Evolutionary conservation across 257 asterid species (phyloP).

Genomic region (Jacaranda mimosifolia): DNA sequence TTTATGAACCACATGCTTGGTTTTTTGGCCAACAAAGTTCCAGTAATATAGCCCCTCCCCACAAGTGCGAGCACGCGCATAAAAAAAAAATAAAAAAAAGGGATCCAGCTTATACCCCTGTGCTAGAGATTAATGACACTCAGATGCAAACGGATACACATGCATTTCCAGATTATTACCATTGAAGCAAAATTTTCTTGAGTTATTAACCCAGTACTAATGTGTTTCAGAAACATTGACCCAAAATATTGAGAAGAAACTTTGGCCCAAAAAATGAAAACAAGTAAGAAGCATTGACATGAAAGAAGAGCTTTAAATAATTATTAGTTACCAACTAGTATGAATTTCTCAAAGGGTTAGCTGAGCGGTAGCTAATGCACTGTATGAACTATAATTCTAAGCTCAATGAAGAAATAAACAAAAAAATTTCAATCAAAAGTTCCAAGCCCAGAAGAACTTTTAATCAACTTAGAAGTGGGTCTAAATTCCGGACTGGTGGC

Average conservation of each 20-base stretch:
- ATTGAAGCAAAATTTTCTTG: neutral
- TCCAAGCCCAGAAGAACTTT: neutral
- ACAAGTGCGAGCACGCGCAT: too few species aligned
- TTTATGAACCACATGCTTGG: slow-evolving; percentile 1
- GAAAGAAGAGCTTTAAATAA: neutral
- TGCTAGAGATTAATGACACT: slow-evolving; percentile 20
- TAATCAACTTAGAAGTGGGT: neutral
- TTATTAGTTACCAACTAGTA: neutral
- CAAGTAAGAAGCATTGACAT: neutral
- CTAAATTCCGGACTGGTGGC: too few species aligned
- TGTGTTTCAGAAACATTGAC: neutral
- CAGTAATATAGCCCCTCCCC: slow-evolving; percentile 1
- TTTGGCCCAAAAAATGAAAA: neutral
- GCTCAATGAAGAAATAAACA: neutral
- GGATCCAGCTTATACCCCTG: slow-evolving; percentile 14
- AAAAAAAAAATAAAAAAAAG: too few species aligned
- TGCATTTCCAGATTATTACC: neutral
- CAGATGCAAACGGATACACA: neutral
- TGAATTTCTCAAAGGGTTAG: neutral
- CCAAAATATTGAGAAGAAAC: slow-evolving; percentile 5
- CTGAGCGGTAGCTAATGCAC: neutral
- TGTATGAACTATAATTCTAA: neutral
- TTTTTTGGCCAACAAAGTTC: neutral
- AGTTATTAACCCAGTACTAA: neutral
- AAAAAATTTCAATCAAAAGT: neutral